Percentiles rank a stretch among this genome's conserved stretches.
Evolutionary conservation across 306 rosid genomes (phyloP).

Genomic region (Cicer arietinum): DNA sequence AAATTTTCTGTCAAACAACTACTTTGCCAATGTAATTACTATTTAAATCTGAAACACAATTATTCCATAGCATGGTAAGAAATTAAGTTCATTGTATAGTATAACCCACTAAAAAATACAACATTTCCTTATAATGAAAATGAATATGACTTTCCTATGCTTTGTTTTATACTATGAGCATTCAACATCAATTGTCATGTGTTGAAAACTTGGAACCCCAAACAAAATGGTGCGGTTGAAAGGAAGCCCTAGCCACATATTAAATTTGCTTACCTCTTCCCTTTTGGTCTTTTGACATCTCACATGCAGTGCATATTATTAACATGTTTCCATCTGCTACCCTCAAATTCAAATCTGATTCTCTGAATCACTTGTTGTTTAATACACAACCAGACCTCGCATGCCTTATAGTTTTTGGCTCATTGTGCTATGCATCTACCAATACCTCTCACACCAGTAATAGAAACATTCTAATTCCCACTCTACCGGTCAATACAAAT

Average conservation of each 20-base stretch:
- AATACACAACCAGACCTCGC: background rate
- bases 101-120: slow-evolving; percentile 4
- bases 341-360: background rate
- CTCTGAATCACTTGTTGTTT: background rate
- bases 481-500: background rate
- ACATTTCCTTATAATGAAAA: background rate
- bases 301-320: too few relatives aligned
- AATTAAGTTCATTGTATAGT: background rate
- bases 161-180: background rate
- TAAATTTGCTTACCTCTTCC: background rate
- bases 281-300: too few relatives aligned
- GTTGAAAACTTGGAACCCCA: background rate
- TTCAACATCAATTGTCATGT: background rate
- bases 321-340: background rate
- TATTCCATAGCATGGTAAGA: background rate
- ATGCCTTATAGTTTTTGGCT: background rate
- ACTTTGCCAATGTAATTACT: background rate
- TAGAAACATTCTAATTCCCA: background rate
- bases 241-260: background rate
- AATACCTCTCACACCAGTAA: background rate
- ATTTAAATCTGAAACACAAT: slow-evolving; percentile 23
- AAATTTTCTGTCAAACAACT: slow-evolving; percentile 10
- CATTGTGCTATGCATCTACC: background rate
- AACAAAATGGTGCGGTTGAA: background rate
- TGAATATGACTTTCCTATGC: too few relatives aligned